phyloP scores from a whole-genome alignment of 108 stramenopile genomes.

The Skeletonema costatum region DNA sequence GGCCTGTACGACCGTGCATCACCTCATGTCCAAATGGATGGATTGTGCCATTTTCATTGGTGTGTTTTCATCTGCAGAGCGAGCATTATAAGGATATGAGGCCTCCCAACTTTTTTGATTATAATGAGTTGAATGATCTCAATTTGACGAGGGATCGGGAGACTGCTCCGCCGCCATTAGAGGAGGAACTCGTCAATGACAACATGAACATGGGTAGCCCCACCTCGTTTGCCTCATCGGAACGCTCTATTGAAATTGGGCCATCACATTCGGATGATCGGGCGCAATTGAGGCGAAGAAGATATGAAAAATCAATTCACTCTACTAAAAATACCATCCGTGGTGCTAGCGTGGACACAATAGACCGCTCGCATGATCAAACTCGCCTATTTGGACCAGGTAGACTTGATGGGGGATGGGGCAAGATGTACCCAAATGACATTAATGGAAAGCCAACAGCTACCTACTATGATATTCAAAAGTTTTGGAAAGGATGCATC shows the following conservation, averaged over 20 bases:
- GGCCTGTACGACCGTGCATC: slow-evolving; percentile 49
- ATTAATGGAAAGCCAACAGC: slow-evolving; percentile 16
- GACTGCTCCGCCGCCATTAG: not conserved
- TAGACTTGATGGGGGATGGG: slow-evolving; percentile 70
- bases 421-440: slow-evolving; percentile 39
- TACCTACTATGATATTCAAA: slow-evolving; percentile 42
- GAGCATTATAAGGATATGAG: slow-evolving; percentile 55
- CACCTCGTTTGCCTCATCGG: too few species aligned
- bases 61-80: slow-evolving; percentile 70
- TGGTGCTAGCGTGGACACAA: not conserved
- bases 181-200: not conserved
- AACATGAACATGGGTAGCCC: too few species aligned
- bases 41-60: slow-evolving; percentile 60
- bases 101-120: slow-evolving; percentile 69
- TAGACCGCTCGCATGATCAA: slow-evolving; percentile 27
- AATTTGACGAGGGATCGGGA: slow-evolving; percentile 70
- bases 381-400: slow-evolving; percentile 48
- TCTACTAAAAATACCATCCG: slow-evolving; percentile 9
- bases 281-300: slow-evolving; percentile 4
- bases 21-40: slow-evolving; percentile 77
- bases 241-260: too few species aligned
- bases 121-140: slow-evolving; percentile 58
- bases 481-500: slow-evolving; percentile 5
- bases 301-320: slow-evolving; percentile 37
- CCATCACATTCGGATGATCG: not conserved